Conservation (phyloP, 2,329 filamentous ascomycete genomes). For the Colletotrichum euphorbiae region DNA sequence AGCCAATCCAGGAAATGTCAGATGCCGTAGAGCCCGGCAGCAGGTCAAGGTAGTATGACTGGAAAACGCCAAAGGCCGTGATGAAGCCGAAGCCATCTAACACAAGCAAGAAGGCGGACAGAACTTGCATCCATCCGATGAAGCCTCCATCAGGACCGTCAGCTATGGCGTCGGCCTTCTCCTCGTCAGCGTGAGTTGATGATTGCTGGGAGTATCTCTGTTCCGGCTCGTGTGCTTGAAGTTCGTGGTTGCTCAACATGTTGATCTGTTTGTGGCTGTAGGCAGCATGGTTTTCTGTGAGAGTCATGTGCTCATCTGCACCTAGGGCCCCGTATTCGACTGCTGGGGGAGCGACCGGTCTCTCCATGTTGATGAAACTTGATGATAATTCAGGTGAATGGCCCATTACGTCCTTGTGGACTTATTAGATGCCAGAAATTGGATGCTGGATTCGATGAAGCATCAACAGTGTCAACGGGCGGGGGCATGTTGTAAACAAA, state of each 20-base stretch:
- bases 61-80: slow-evolving; percentile 59
- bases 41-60: slow-evolving; percentile 54
- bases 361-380: slow-evolving; percentile 10
- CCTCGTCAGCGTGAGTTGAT: slow-evolving; percentile 6
- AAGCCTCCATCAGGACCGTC: slow-evolving; percentile 36
- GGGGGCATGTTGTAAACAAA: slow-evolving; percentile 25
- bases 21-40: slow-evolving; percentile 48
- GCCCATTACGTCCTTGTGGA: not conserved
- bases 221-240: not conserved
- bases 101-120: slow-evolving; percentile 54
- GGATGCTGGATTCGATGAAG: not conserved
- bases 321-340: not conserved
- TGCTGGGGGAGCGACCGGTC: not conserved
- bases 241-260: slow-evolving; percentile 12
- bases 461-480: not conserved
- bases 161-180: not conserved
- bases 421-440: not conserved
- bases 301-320: not conserved
- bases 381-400: not conserved
- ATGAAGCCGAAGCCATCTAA: slow-evolving; percentile 59
- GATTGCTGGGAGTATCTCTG: not conserved
- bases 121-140: slow-evolving; percentile 52
- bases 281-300: not conserved
- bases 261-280: slow-evolving; percentile 5
- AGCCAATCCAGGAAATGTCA: slow-evolving; percentile 60